Percentiles rank a stretch among this genome's conserved stretches.
phyloP scores from a whole-genome alignment of 495 filamentous ascomycete species.

The Rhypophila decipiens region DNA sequence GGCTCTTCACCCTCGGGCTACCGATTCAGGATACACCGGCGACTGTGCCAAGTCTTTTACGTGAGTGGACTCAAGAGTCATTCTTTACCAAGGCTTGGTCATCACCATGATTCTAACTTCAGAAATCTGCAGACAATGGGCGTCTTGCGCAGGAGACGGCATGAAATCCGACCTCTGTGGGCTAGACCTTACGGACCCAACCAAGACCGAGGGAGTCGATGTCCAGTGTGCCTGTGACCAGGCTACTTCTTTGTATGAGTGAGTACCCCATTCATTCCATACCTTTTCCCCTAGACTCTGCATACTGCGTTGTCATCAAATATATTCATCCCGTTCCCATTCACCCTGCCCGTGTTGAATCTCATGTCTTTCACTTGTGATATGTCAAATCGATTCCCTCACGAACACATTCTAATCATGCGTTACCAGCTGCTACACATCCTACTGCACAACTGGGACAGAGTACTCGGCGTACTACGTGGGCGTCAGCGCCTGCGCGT shows the following conservation, averaged over 20 bases:
- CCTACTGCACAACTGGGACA: not conserved
- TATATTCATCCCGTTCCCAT: too few species aligned
- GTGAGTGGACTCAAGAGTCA: too few species aligned
- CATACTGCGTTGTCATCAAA: too few species aligned
- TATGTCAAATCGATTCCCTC: too few species aligned
- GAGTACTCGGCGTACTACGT: slow-evolving; percentile 1
- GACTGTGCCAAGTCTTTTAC: not conserved
- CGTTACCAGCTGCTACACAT: slow-evolving; percentile 1
- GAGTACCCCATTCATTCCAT: too few species aligned
- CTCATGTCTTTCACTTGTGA: too few species aligned
- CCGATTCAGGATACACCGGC: not conserved
- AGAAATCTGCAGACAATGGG: not conserved
- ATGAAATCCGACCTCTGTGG: not conserved
- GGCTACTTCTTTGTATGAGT: slow-evolving; percentile 2
- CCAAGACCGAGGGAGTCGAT: not conserved
- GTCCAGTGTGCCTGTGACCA: slow-evolving; percentile 1
- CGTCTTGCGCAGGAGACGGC: not conserved
- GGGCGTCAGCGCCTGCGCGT: slow-evolving; percentile 1
- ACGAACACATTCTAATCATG: not conserved
- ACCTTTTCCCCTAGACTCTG: too few species aligned
- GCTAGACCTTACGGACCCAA: too few species aligned
- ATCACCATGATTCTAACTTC: not conserved
- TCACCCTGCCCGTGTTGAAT: too few species aligned
- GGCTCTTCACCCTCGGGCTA: not conserved
- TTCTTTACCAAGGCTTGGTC: too few species aligned